These are phyloP conservation scores for Dioscorea zingiberensis DNA, from an alignment of 106 monocot genomes.

Conservation along the genomic window DNA sequence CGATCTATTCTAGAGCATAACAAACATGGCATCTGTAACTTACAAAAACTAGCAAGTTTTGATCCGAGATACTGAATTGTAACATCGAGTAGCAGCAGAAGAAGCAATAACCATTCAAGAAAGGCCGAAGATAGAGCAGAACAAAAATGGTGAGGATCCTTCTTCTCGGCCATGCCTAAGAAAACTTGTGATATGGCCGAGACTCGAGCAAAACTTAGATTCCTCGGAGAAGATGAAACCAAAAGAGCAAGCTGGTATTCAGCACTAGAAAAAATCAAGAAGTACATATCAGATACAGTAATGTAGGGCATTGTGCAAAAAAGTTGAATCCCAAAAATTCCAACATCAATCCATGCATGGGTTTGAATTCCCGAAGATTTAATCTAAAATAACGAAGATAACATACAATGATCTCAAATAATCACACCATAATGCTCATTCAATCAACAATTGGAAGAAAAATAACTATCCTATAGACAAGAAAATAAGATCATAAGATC, in stretches of 20 bases:
- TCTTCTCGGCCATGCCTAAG: neutral
- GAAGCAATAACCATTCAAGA: conserved; percentile 14
- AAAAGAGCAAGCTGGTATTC: neutral
- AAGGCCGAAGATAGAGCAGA: conserved; percentile 14
- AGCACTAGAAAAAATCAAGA: neutral
- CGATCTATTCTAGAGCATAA: conserved; percentile 17
- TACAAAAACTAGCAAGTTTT: conserved; percentile 13
- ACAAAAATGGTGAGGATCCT: neutral
- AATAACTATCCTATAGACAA: too few species aligned
- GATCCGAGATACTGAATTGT: conserved; percentile 2
- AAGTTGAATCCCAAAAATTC: too few species aligned
- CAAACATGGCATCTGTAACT: conserved; percentile 19
- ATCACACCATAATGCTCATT: too few species aligned
- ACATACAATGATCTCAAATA: too few species aligned
- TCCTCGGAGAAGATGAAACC: neutral
- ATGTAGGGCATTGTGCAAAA: too few species aligned
- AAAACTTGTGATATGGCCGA: neutral
- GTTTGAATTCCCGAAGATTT: too few species aligned
- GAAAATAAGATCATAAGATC: too few species aligned
- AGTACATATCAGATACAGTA: neutral
- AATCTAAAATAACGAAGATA: too few species aligned
- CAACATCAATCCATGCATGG: too few species aligned
- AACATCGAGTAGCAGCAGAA: conserved; percentile 14
- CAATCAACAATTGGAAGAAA: too few species aligned
- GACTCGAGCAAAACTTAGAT: neutral